phyloP scores from a whole-genome alignment of 495 filamentous ascomycete species.

The Jackrogersella multiformis region DNA sequence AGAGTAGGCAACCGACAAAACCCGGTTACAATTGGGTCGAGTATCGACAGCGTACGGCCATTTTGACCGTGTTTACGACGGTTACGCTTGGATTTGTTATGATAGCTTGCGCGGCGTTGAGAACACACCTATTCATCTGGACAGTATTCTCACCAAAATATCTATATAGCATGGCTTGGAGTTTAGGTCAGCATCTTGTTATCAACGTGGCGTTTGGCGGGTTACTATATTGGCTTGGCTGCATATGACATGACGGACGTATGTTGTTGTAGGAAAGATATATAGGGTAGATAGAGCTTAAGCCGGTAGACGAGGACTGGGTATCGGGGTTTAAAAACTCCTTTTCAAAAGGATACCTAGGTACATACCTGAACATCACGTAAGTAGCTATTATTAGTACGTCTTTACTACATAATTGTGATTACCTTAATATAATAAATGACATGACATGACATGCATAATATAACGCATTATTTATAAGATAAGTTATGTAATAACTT shows the following conservation, averaged over 20 bases:
- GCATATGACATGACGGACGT: slow-evolving; percentile 17
- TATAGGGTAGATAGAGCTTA: not conserved
- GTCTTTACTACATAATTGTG: not conserved
- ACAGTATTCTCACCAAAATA: slow-evolving; percentile 98
- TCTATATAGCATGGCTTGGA: slow-evolving; percentile 90
- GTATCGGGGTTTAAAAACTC: not conserved
- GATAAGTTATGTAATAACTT: too few relatives aligned
- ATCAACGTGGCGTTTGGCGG: slow-evolving; percentile 70
- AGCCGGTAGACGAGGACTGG: not conserved
- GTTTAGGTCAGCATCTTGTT: slow-evolving; percentile 76
- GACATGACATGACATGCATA: too few relatives aligned
- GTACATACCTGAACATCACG: too few relatives aligned
- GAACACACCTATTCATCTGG: slow-evolving; percentile 97
- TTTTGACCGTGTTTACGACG: slow-evolving; percentile 73
- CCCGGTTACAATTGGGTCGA: slow-evolving; percentile 10
- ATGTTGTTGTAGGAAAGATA: not conserved
- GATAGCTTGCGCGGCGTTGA: slow-evolving; percentile 82
- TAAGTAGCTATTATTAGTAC: too few relatives aligned
- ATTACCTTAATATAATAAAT: not conserved
- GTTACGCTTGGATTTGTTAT: slow-evolving; percentile 75
- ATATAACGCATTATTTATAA: slow-evolving; percentile 12
- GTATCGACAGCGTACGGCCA: slow-evolving; percentile 60
- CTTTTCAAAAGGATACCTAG: not conserved
- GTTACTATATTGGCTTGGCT: slow-evolving; percentile 64
- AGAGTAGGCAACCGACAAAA: slow-evolving; percentile 20